Evolutionary conservation across 1,139 yeast species (phyloP), one percentile per base, ranked within the genome.

Genomic region (Trichomonascaceae sp.): DNA sequence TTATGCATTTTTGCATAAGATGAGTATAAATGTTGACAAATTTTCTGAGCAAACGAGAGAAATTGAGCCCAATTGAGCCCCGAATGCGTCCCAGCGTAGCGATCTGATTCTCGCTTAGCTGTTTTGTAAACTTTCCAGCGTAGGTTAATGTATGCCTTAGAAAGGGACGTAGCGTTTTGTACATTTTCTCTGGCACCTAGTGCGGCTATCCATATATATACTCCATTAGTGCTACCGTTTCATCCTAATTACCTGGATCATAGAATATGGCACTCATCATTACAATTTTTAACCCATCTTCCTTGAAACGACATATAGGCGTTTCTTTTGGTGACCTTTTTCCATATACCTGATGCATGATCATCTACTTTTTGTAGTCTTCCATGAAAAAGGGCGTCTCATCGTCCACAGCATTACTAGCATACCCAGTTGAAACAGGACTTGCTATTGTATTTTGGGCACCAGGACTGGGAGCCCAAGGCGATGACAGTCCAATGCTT

Each of bases 371-470:
- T 41, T 43, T 47, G 38, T 51, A 52, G 46, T 59, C 60, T 45
- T 64, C 67, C 66, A 64, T 62, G 54, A 59, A 58, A 56, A 64
- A 64, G 49, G 63, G 67, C 12, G 67, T 64, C 47, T 64, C 67
- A 17, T 58, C 61, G 44, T 58, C 60, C 20, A 48, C 45, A 24
- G 50, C 39, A 22, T 36, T 39, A 48, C 27, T 53, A 50, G 17
- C 47, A 50, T 15, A 53, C 12, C n/a, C 53, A 19, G 44, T 10
- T 27, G 32, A 8, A 27, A 27, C 32, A 27, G 32, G 45, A 18
- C 44, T 36, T 20, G 48, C 6, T 19, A 24, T 19, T 18, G 43
- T 36, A 12, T 24, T 43, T 43, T 50, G 13, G 9, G 46, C n/a
- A 2, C 47, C 43, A 2, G 51, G 19, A 3, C 49, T n/a, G 8